phyloP scores from a whole-genome alignment of 768 basidiomycete species.

The Suillus americanus region DNA sequence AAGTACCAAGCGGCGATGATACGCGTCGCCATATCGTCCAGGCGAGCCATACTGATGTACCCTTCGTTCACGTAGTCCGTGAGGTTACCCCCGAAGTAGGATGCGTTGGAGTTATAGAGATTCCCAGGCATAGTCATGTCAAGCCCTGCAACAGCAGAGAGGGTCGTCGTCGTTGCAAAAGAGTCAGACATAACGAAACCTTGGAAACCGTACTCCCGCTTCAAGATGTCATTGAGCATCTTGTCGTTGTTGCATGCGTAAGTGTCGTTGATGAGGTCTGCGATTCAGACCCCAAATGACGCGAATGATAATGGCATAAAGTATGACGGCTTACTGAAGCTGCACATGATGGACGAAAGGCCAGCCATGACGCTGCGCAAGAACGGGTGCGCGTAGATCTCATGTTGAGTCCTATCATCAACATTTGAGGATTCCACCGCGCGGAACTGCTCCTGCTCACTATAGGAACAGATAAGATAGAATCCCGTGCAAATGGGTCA shows the following conservation, averaged over 20 bases:
- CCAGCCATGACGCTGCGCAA: constrained; percentile 72
- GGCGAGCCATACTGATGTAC: constrained; percentile 60
- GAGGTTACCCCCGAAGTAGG: constrained; percentile 67
- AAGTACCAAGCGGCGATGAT: constrained; percentile 74
- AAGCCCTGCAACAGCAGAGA: constrained; percentile 57
- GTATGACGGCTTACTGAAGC: constrained; percentile 51
- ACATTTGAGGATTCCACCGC: constrained; percentile 61
- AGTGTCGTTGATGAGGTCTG: constrained; percentile 67
- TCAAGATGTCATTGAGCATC: constrained; percentile 69
- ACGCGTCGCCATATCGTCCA: constrained; percentile 83
- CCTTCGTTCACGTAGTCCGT: constrained; percentile 71
- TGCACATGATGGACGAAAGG: constrained; percentile 73
- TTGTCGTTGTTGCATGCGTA: constrained; percentile 77
- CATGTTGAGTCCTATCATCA: constrained; percentile 78
- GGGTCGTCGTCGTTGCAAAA: constrained; percentile 62
- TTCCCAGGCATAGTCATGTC: constrained; percentile 78
- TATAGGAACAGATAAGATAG: constrained; percentile 22
- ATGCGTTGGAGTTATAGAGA: constrained; percentile 40
- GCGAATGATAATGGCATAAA: constrained; percentile 1
- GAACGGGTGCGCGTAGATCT: constrained; percentile 73
- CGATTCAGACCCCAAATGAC: constrained; percentile 9
- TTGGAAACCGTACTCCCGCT: constrained; percentile 75
- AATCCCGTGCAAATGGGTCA: constrained; percentile 22
- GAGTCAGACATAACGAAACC: constrained; percentile 80
- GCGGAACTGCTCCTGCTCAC: constrained; percentile 68